phyloP scores from a whole-genome alignment of 2,329 filamentous ascomycete genomes.

The Leptographium flavum region DNA sequence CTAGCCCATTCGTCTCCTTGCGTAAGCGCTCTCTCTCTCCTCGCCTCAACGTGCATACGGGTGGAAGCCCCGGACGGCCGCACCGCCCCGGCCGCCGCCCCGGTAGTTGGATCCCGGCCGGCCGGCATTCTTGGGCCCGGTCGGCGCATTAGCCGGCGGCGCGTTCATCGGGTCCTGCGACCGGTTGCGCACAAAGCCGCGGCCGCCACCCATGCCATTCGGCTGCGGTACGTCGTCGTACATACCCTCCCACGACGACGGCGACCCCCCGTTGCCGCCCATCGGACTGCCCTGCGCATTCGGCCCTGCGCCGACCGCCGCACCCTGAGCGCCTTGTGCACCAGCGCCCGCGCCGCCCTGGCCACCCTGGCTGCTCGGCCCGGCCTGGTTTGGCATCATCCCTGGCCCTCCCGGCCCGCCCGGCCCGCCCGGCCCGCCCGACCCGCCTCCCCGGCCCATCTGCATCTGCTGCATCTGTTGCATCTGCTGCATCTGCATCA shows the following conservation, averaged over 20 bases:
- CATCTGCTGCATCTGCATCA: conserved; percentile 59
- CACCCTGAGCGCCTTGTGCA: conserved; percentile 36
- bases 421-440: conserved; percentile 16
- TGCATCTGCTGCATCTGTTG: conserved; percentile 27
- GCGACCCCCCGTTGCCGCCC: conserved; percentile 33
- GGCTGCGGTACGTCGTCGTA: conserved; percentile 91
- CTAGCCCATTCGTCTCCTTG: neutral
- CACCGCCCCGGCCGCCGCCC: conserved; percentile 50
- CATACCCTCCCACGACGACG: conserved; percentile 95
- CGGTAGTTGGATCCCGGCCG: conserved; percentile 87
- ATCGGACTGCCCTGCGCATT: neutral
- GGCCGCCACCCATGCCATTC: conserved; percentile 21
- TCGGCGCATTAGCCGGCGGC: conserved; percentile 72
- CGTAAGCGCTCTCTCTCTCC: neutral
- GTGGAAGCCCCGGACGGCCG: conserved; percentile 56
- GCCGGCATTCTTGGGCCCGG: conserved; percentile 89
- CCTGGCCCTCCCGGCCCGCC: conserved; percentile 23
- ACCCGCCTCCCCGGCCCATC: conserved; percentile 20
- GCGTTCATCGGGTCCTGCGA: conserved; percentile 35
- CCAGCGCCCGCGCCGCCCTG: conserved; percentile 27
- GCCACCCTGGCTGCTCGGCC: conserved; percentile 13
- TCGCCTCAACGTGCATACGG: conserved; percentile 41
- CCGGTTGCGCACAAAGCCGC: conserved; percentile 17
- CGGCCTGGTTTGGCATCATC: too few species aligned
- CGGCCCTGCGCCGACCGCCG: too few species aligned